Conservation (phyloP, 2,329 filamentous ascomycete genomes). For the Pseudogymnoascus sp. region DNA sequence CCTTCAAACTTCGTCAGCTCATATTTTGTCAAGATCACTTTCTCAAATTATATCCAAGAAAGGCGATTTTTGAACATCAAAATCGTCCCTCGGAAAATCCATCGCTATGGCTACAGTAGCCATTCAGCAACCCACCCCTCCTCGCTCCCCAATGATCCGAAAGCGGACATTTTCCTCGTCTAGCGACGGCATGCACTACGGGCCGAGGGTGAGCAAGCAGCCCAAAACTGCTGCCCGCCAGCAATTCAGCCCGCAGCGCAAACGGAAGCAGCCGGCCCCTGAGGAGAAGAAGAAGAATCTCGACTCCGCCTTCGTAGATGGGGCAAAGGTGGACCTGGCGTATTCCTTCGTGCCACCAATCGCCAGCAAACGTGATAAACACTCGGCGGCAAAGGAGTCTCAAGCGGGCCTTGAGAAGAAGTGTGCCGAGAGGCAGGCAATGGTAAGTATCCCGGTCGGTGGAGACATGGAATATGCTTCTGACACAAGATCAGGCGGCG, state of each 20-base stretch:
- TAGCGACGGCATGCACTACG: constrained; percentile 3
- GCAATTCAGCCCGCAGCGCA: neutral
- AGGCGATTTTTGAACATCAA: neutral
- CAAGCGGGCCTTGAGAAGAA: constrained; percentile 5
- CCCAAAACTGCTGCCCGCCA: neutral
- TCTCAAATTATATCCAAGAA: neutral
- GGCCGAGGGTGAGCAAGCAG: neutral
- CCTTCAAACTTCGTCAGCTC: neutral
- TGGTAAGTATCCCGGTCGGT: neutral
- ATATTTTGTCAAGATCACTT: neutral
- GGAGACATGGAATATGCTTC: neutral
- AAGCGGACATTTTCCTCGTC: neutral
- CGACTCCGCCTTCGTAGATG: neutral
- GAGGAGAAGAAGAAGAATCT: neutral
- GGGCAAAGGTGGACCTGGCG: neutral
- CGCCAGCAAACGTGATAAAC: neutral
- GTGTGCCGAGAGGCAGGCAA: neutral
- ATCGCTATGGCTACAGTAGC: constrained; percentile 12
- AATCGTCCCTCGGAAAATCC: neutral
- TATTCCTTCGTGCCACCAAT: neutral
- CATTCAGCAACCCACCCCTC: constrained; percentile 23
- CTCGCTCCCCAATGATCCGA: constrained; percentile 20
- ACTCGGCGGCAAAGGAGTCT: neutral
- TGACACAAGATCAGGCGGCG: constrained; percentile 13
- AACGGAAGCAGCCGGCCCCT: neutral